Base-by-base conservation (phyloP, 805 yeast species). In the Spathaspora passalidarum region DNA sequence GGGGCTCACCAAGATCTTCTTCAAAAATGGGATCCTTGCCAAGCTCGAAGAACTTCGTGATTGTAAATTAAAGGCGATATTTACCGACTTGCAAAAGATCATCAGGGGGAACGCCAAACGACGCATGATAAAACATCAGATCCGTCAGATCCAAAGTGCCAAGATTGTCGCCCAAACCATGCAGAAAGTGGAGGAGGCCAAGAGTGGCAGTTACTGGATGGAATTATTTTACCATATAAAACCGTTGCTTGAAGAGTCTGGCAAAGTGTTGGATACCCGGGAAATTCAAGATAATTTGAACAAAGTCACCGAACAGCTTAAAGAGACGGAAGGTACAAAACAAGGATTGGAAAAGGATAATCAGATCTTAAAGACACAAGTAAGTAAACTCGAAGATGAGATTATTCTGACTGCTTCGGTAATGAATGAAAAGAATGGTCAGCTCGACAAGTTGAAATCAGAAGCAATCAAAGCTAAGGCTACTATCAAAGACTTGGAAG, bases 21-120 rank as follows among this genome's bases (percentile, higher is more conserved):
- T 86, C 73, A 78, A 86, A 46, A 82, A 86, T 59, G 92, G 94
- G 17, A 86, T 86, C 2, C 68, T 86, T 20, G 91, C 95, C 1
- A 80, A 81, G 32, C 72, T 90, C 1, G 99, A 94, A 61, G 81
- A 81, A 52, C 73, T 77, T 45, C 82, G 96, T 49, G 97, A 90
- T 51, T 68, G 71, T 29, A 76, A 79, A 43, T 65, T 94, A 32
- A 75, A 78, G 40, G 54, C 61, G 2, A 73, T 84, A 1, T 66
- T 88, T 34, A 75, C 84, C 0, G 64, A 66, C 3, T 75, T 94
- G 46, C 95, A 88, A 57, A 71, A 91, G 4, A 51, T 76, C 2
- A 68, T 80, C 4, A 74, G 89, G 49, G 97, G 96, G 5, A 75
- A 68, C n/a, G 48, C 77, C 6, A 72, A 77, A 2, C 79, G 98